phyloP scores from a whole-genome alignment of 768 basidiomycete genomes.

The Crassisporium funariophilum region DNA sequence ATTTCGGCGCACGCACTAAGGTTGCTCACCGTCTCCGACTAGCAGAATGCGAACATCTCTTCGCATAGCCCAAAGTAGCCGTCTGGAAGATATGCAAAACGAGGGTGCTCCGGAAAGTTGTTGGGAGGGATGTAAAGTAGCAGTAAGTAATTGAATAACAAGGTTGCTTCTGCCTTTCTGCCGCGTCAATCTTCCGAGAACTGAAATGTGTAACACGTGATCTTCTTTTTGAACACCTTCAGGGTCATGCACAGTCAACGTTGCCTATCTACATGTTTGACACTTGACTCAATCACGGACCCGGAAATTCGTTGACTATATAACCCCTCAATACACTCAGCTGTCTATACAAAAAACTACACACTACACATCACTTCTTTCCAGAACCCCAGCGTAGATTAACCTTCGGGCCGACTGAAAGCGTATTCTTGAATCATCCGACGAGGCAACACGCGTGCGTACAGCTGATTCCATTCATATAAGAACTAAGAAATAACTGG shows the following conservation, averaged over 20 bases:
- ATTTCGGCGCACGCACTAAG: conserved; percentile 1
- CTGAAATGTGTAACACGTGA: conserved; percentile 5
- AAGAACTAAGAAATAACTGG: neutral
- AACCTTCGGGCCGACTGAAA: conserved; percentile 11
- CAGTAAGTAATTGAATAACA: neutral
- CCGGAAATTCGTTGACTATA: neutral
- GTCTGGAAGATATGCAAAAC: neutral
- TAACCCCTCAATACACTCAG: too few relatives aligned
- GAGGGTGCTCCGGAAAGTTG: conserved; percentile 1
- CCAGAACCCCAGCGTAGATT: conserved; percentile 4
- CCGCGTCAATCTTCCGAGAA: too few relatives aligned
- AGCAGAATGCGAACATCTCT: conserved; percentile 93
- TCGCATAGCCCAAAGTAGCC: conserved; percentile 55
- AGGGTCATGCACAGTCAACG: too few relatives aligned
- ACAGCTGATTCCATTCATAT: neutral
- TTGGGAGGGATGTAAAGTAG: conserved; percentile 8
- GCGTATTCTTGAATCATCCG: conserved; percentile 13
- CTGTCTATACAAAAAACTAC: too few relatives aligned
- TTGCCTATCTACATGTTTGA: too few relatives aligned
- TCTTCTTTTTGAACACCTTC: too few relatives aligned
- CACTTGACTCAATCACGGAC: neutral
- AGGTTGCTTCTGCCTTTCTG: too few relatives aligned
- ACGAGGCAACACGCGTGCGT: conserved; percentile 11
- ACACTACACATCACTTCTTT: too few relatives aligned
- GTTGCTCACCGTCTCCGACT: conserved; percentile 83